Base-by-base conservation (phyloP, 495 filamentous ascomycete species). In the Podospora pseudopauciseta region DNA sequence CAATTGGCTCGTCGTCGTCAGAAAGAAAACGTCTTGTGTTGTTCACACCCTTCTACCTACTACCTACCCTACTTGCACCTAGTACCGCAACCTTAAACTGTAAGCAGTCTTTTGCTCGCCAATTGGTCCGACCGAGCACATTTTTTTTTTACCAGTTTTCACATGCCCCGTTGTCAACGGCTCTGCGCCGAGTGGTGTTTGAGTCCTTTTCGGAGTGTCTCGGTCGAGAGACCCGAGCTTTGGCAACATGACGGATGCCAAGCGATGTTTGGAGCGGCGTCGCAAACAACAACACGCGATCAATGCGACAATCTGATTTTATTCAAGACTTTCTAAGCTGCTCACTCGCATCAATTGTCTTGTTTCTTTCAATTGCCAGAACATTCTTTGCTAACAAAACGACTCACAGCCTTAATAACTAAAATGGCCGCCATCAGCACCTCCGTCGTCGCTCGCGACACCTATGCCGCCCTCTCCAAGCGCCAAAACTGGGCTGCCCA, bases 401-500 rank as follows among this genome's bases (percentile, higher is more conserved):
- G 26, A 15, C 53, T 59, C 59, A 26, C 55, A 65, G 57, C 32
- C 30, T 58, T 63, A 62, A 65, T 58, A 23, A 27, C 65, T 68
- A 78, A 74, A 77, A 85, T 85, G 82, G 73, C 81, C 73, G 80
- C 80, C 67, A 79, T 85, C 73, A 79, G 75, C 70, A 76, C 67
- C 81, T 64, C 39, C 15, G 49, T 86, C 71, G 76, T 84, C 78
- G 78, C 80, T 72, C 81, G 83, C 77, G 80, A 83, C 75, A 69
- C 71, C 69, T 55, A 81, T 67, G 62, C 73, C 71, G 75, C 80
- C 64, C 71, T 88, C 71, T 74, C 75, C 69, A 85, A 81, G 72
- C 85, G 86, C 65, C 71, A 73, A 63, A 86, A 84, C 79, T 89
- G 80, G 77, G 76, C 84, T 53, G 44, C 68, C 32, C 68, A 78